Conservation (phyloP, 2,329 filamentous ascomycete species). For the Arthroderma sp. region DNA sequence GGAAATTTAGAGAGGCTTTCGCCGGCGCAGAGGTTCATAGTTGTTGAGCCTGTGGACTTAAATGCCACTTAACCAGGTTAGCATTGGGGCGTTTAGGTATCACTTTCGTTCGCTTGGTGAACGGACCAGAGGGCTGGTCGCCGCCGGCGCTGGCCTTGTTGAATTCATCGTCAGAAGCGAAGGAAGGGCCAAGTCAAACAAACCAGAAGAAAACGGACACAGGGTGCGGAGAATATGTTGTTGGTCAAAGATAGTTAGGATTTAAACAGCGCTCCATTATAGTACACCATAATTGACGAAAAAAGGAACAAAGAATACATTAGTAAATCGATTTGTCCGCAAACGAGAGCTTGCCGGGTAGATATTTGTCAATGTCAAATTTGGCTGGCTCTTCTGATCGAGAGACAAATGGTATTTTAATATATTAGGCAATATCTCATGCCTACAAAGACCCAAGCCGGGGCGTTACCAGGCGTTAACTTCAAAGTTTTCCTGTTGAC, state of each 20-base stretch:
- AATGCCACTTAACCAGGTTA: no score
- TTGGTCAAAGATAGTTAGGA: background rate
- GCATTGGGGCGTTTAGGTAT: no score
- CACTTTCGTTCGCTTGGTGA: no score
- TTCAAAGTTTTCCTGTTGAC: conserved; percentile 74
- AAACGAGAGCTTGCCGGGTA: background rate
- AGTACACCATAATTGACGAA: conserved; percentile 2
- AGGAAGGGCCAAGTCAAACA: background rate
- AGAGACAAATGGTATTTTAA: no score
- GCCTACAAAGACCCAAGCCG: background rate
- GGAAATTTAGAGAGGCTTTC: no score
- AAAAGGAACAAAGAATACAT: background rate
- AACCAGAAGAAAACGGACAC: background rate
- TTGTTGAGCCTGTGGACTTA: no score
- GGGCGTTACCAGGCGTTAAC: conserved; percentile 63
- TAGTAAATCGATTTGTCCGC: background rate
- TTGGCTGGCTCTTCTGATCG: no score
- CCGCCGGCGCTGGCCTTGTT: no score
- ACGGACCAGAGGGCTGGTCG: no score
- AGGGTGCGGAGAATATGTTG: background rate
- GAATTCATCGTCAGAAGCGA: background rate
- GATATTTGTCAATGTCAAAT: background rate
- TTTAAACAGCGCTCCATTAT: conserved; percentile 5
- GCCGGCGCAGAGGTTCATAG: no score
- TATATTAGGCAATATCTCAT: background rate